These are phyloP conservation scores for Striga asiatica DNA, from an alignment of 257 asterid species.

Conservation along the genomic window DNA sequence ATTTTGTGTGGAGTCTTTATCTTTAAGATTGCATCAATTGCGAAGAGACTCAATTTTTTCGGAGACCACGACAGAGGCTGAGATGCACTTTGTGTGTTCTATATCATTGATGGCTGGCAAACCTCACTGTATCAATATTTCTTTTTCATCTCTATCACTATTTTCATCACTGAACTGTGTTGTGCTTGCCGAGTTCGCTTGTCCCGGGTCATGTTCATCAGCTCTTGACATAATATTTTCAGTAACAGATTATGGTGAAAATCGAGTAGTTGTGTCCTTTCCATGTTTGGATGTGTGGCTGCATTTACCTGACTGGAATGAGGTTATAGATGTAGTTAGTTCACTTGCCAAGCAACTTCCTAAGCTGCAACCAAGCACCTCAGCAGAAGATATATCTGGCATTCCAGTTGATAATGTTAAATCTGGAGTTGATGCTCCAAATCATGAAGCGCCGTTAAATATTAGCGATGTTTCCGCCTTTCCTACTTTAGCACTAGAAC, in stretches of 20 bases:
- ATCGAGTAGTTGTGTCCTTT: constrained; percentile 34
- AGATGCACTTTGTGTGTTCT: constrained; percentile 48
- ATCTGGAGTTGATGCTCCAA: constrained; percentile 25
- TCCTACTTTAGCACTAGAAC: constrained; percentile 35
- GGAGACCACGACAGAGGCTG: constrained; percentile 58
- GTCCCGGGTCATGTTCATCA: constrained; percentile 38
- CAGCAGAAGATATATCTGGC: constrained; percentile 21
- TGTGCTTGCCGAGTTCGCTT: constrained; percentile 54
- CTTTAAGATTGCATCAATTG: constrained; percentile 38
- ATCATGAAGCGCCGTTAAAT: constrained; percentile 19
- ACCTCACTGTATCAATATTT: constrained; percentile 32
- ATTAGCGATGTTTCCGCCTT: constrained; percentile 21
- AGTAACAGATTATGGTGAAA: constrained; percentile 36
- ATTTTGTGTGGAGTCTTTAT: constrained; percentile 46
- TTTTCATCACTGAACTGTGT: constrained; percentile 68
- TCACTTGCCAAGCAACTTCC: constrained; percentile 26
- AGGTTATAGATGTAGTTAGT: constrained; percentile 35
- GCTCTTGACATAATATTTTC: constrained; percentile 41
- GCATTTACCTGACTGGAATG: constrained; percentile 68
- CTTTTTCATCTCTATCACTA: constrained; percentile 49
- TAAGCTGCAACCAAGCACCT: constrained; percentile 15
- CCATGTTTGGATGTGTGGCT: constrained; percentile 67
- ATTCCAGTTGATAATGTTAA: constrained; percentile 18
- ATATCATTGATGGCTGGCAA: constrained; percentile 38
- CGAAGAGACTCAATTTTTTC: constrained; percentile 41